Conservation (phyloP, 2,329 filamentous ascomycete species). For the Aspergillus ruber region DNA sequence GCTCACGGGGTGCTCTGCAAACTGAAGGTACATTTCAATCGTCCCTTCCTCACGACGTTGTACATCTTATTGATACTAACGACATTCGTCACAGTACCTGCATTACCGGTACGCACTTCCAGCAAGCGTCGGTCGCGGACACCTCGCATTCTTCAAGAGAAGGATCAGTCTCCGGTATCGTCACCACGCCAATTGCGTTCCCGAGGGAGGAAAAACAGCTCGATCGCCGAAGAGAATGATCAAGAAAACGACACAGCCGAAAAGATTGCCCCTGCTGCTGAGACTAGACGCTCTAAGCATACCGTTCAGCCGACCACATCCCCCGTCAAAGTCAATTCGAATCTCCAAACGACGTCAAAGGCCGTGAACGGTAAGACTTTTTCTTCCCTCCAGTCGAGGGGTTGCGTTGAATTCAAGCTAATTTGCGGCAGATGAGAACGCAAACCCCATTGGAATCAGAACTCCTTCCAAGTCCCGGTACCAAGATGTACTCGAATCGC, state of each 20-base stretch:
- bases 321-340: conserved; percentile 42
- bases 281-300: conserved; percentile 45
- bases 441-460: conserved; percentile 36
- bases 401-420: background rate
- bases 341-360: conserved; percentile 34
- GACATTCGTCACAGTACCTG: conserved; percentile 10
- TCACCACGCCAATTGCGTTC: conserved; percentile 30
- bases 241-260: conserved; percentile 21
- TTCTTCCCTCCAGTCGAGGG: background rate
- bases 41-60: background rate
- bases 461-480: conserved; percentile 50
- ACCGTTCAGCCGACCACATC: conserved; percentile 39
- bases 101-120: conserved; percentile 30
- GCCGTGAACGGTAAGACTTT: conserved; percentile 26
- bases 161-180: conserved; percentile 15
- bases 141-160: conserved; percentile 34
- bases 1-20: conserved; percentile 32
- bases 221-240: conserved; percentile 25
- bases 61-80: conserved; percentile 8
- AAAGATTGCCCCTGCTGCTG: conserved; percentile 18
- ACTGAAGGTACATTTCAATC: conserved; percentile 32
- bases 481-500: conserved; percentile 69
- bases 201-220: conserved; percentile 23
- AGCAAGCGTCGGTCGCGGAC: conserved; percentile 45
- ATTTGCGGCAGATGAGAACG: conserved; percentile 36